These are phyloP conservation scores for Arthroderma uncinatum DNA, from an alignment of 2,329 filamentous ascomycete genomes.

Conservation along the genomic window DNA sequence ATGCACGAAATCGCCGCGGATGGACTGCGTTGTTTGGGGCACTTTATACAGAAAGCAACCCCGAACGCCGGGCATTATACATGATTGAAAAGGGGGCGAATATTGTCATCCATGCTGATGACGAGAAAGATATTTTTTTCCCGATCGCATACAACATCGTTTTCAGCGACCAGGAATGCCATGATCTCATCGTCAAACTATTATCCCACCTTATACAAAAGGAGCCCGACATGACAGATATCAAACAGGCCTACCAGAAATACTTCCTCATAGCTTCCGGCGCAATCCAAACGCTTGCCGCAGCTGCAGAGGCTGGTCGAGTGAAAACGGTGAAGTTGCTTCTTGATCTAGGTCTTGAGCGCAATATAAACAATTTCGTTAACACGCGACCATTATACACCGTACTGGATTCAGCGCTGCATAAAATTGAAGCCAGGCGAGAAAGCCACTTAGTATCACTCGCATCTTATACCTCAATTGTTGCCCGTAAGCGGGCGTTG, in stretches of 20 bases:
- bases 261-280: slow-evolving; percentile 13
- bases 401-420: slow-evolving; percentile 17
- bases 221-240: slow-evolving; percentile 3
- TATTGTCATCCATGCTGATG: slow-evolving; percentile 8
- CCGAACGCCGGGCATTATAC: slow-evolving; percentile 15
- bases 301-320: slow-evolving; percentile 15
- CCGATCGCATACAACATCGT: slow-evolving; percentile 16
- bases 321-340: slow-evolving; percentile 15
- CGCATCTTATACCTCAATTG: slow-evolving; percentile 14
- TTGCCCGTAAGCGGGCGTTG: slow-evolving; percentile 14
- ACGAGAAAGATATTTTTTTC: slow-evolving; percentile 19
- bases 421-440: slow-evolving; percentile 15
- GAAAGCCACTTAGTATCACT: slow-evolving; percentile 16
- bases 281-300: slow-evolving; percentile 13
- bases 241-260: slow-evolving; percentile 13
- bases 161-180: slow-evolving; percentile 17
- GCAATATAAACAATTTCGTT: slow-evolving; percentile 14
- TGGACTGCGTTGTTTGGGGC: slow-evolving; percentile 18
- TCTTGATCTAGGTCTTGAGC: slow-evolving; percentile 16
- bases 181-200: slow-evolving; percentile 17
- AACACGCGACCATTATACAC: slow-evolving; percentile 12
- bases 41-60: slow-evolving; percentile 13
- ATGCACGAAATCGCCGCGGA: slow-evolving; percentile 15
- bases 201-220: slow-evolving; percentile 13
- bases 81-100: slow-evolving; percentile 18